These are phyloP conservation scores for Globisporangium abappressorium DNA, from an alignment of 352 stramenopile species.

Conservation along the genomic window DNA sequence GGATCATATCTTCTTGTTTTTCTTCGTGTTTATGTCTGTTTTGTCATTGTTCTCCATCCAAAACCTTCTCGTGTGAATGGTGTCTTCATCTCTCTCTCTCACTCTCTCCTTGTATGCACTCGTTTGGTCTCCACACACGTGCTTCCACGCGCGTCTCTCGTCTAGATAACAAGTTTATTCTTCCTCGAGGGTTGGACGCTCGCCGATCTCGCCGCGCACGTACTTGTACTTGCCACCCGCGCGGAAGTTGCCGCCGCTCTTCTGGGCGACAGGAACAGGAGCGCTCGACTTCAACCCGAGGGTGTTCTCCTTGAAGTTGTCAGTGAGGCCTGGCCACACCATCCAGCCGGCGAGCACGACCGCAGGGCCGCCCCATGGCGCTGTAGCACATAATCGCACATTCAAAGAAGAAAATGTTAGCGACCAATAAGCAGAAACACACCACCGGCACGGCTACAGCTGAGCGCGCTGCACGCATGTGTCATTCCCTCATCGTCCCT, in stretches of 20 bases:
- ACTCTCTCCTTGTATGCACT: background rate
- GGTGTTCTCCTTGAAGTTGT: conserved; percentile 71
- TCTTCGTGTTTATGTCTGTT: conserved; percentile 10
- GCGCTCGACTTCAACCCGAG: conserved; percentile 49
- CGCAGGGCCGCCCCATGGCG: conserved; percentile 50
- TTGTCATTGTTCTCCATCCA: conserved; percentile 1
- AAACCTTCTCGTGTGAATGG: conserved; percentile 5
- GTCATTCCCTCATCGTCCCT: background rate
- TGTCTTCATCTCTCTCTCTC: background rate
- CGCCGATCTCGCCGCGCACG: conserved; percentile 65
- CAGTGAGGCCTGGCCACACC: conserved; percentile 66
- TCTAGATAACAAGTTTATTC: conserved; percentile 29
- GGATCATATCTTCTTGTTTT: conserved; percentile 4
- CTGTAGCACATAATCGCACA: conserved; percentile 17
- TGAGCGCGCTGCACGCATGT: background rate
- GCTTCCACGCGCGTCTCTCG: background rate
- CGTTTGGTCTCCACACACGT: background rate
- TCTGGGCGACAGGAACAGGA: conserved; percentile 15
- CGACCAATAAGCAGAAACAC: too few relatives aligned
- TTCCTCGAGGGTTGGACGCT: conserved; percentile 69
- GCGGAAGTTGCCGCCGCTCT: conserved; percentile 38
- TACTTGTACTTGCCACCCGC: conserved; percentile 79
- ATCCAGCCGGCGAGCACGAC: conserved; percentile 59
- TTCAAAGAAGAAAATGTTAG: background rate
- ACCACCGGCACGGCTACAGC: background rate